Percentiles rank a stretch among this genome's conserved stretches.
These are phyloP conservation scores for Eucalyptus tenuipes DNA, from an alignment of 345 rosid species.

Conservation along the genomic window DNA sequence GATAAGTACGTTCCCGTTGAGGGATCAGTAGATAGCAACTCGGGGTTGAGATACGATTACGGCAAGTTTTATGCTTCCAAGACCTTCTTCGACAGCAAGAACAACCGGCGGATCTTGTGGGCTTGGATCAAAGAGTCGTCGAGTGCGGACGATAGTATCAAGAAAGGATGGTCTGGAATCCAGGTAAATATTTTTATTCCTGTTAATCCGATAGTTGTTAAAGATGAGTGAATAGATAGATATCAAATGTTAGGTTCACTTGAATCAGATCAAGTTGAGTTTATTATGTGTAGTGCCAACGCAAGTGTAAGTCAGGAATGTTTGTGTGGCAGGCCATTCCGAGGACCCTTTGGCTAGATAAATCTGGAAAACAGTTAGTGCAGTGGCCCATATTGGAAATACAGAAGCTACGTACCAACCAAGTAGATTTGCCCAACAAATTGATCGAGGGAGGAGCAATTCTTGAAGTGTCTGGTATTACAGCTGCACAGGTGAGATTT, in stretches of 20 bases:
- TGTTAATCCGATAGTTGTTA: not conserved
- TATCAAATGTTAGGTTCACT: not conserved
- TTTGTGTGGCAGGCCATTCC: constrained; percentile 46
- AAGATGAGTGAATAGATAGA: not conserved
- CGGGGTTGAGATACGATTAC: constrained; percentile 36
- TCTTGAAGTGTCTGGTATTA: constrained; percentile 39
- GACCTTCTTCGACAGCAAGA: constrained; percentile 33
- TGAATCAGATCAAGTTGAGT: not conserved
- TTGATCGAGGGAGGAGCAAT: constrained; percentile 18
- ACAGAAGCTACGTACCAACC: constrained; percentile 25
- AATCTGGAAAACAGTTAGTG: constrained; percentile 43
- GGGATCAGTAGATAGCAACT: constrained; percentile 2
- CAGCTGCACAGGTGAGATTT: constrained; percentile 40
- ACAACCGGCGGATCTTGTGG: constrained; percentile 30
- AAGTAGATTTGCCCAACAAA: constrained; percentile 17
- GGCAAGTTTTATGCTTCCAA: constrained; percentile 62
- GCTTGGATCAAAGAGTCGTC: constrained; percentile 51
- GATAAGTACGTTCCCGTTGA: constrained; percentile 19
- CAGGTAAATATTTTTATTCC: constrained; percentile 19
- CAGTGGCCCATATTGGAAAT: constrained; percentile 73
- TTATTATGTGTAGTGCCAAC: not conserved
- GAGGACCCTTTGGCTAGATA: constrained; percentile 35
- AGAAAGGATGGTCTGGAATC: constrained; percentile 53
- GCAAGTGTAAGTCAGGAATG: not conserved
- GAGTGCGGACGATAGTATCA: not conserved